These are phyloP conservation scores for Colletotrichum siamense DNA, from an alignment of 2,329 filamentous ascomycete species.

Conservation along the genomic window DNA sequence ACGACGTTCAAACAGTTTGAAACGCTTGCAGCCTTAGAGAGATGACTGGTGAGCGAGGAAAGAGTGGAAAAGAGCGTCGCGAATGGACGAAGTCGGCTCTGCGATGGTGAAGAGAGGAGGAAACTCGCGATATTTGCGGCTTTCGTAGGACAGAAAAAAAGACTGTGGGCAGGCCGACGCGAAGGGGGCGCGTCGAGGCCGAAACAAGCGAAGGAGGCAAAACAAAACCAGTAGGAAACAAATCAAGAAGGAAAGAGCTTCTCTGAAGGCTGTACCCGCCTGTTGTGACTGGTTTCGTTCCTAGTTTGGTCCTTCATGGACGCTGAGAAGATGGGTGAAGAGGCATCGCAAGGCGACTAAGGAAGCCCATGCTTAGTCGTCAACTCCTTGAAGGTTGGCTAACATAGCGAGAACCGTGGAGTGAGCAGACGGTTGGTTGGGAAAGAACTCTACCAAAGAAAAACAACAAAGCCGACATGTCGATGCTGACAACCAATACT, in stretches of 20 bases:
- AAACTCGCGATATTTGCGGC: background rate
- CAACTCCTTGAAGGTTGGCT: background rate
- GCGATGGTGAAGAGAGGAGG: background rate
- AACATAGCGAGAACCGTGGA: background rate
- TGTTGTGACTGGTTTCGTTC: background rate
- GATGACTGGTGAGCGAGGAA: background rate
- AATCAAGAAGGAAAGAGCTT: background rate
- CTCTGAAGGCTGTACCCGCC: background rate
- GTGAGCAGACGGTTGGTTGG: background rate
- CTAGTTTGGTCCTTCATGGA: background rate
- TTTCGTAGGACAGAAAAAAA: background rate
- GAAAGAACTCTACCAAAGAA: background rate
- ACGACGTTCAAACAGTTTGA: background rate
- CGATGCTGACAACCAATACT: accelerated
- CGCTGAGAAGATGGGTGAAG: background rate
- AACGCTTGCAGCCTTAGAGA: background rate
- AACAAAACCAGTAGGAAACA: background rate
- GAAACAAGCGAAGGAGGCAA: background rate
- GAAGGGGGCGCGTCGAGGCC: background rate
- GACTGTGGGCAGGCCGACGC: background rate
- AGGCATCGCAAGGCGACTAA: background rate
- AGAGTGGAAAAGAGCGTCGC: background rate
- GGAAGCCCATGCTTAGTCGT: background rate
- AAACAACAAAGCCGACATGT: background rate
- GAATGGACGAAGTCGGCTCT: background rate